phyloP scores from a whole-genome alignment of 495 filamentous ascomycete species.

The Hamigera avellanea region DNA sequence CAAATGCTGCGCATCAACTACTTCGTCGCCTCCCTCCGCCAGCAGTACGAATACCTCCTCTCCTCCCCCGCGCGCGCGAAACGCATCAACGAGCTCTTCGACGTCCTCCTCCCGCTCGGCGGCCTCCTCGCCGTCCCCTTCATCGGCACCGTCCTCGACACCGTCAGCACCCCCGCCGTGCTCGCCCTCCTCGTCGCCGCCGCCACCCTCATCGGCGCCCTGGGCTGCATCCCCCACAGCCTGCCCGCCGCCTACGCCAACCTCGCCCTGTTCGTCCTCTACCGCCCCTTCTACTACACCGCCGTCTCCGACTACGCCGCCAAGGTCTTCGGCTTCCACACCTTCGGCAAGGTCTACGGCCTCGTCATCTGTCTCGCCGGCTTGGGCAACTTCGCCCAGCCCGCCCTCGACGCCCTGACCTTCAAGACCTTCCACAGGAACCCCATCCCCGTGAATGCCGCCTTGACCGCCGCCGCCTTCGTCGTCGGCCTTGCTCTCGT shows the following conservation, averaged over 20 bases:
- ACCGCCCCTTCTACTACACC: constrained; percentile 43
- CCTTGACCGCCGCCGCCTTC: constrained; percentile 48
- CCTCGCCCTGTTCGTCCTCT: constrained; percentile 61
- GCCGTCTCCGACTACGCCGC: constrained; percentile 67
- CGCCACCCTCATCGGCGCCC: constrained; percentile 66
- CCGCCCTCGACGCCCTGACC: constrained; percentile 68
- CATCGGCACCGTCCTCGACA: constrained; percentile 75
- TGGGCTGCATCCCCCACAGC: constrained; percentile 61
- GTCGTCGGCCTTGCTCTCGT: constrained; percentile 48
- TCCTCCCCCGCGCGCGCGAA: constrained; percentile 42
- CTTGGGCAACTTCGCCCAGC: constrained; percentile 77
- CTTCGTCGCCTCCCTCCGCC: constrained; percentile 84
- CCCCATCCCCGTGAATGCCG: constrained; percentile 68
- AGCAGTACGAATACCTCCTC: constrained; percentile 79
- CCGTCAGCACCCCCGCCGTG: constrained; percentile 58
- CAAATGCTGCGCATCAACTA: constrained; percentile 97
- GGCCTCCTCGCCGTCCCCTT: constrained; percentile 80
- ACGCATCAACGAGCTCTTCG: constrained; percentile 74
- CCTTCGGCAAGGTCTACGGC: constrained; percentile 95
- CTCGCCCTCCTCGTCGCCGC: constrained; percentile 59
- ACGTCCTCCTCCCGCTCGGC: constrained; percentile 77
- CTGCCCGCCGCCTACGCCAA: constrained; percentile 65
- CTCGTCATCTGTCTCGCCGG: constrained; percentile 83
- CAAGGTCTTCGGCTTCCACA: constrained; percentile 93
- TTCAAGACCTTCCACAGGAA: constrained; percentile 58